phyloP scores from a whole-genome alignment of 192 early-diverging fungal genomes.

The Diversispora eburnea region DNA sequence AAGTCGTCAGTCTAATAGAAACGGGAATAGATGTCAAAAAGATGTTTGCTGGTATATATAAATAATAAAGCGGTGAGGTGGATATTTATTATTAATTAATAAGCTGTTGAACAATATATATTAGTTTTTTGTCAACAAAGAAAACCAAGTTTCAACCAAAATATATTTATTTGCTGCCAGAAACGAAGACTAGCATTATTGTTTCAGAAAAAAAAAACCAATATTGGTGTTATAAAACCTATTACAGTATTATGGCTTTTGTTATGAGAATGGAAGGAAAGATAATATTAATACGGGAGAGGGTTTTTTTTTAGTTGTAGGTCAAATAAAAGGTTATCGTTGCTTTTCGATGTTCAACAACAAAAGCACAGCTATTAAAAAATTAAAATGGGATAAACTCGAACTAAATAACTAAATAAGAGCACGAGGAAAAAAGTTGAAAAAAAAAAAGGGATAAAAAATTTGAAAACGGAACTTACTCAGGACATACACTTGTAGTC shows the following conservation, averaged over 20 bases:
- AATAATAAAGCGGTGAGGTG: neutral
- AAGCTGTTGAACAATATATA: neutral
- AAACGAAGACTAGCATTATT: constrained; percentile 5
- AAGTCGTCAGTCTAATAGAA: too few species aligned
- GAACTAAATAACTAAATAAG: neutral
- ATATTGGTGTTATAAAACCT: neutral
- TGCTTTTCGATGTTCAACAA: constrained; percentile 25
- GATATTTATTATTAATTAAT: neutral
- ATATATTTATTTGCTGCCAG: neutral
- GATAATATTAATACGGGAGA: neutral
- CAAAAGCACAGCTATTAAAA: constrained; percentile 5
- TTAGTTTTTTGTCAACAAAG: neutral
- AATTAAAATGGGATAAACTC: neutral
- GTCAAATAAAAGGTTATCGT: neutral
- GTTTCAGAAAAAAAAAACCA: neutral
- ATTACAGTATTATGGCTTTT: too few species aligned
- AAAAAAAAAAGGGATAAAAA: neutral
- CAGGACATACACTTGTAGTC: neutral
- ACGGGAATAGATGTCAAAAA: too few species aligned
- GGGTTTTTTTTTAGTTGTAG: neutral
- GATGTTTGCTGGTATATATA: neutral
- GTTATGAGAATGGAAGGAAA: neutral
- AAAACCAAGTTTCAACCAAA: neutral
- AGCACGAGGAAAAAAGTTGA: neutral
- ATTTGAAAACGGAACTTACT: neutral